Evolutionary conservation across 345 rosid species (phyloP).

Genomic region (Bretschneidera sinensis): DNA sequence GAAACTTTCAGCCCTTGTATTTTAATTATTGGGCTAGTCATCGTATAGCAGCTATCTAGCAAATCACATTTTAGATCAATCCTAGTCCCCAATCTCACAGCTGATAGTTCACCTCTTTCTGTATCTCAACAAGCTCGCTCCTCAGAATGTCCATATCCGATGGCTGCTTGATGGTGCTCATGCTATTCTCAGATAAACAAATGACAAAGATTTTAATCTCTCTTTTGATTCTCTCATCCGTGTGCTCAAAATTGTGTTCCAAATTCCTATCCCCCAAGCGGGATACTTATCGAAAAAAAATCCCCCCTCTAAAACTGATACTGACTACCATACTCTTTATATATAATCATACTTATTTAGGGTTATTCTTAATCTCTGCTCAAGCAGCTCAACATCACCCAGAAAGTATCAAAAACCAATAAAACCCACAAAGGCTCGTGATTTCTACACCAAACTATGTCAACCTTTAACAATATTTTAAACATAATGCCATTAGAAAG

Average conservation of each 20-base stretch:
- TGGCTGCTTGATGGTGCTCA: not conserved
- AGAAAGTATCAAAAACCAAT: not conserved
- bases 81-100: not conserved
- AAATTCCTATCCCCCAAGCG: not conserved
- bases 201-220: not conserved
- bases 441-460: not conserved
- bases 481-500: not conserved
- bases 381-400: too few relatives aligned
- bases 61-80: too few relatives aligned
- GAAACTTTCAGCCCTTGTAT: not conserved
- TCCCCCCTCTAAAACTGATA: not conserved
- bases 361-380: not conserved
- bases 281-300: not conserved
- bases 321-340: not conserved
- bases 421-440: not conserved
- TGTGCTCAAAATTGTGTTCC: too few relatives aligned
- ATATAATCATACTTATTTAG: not conserved
- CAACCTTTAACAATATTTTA: constrained; percentile 2
- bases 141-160: not conserved
- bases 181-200: not conserved
- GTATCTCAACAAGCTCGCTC: not conserved
- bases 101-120: not conserved
- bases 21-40: not conserved
- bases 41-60: not conserved
- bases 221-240: not conserved